A percentile compares a stretch with the other conserved stretches of the same genome.
Conservation (phyloP, 1,139 yeast genomes). For the Geotrichum histeridarum region DNA sequence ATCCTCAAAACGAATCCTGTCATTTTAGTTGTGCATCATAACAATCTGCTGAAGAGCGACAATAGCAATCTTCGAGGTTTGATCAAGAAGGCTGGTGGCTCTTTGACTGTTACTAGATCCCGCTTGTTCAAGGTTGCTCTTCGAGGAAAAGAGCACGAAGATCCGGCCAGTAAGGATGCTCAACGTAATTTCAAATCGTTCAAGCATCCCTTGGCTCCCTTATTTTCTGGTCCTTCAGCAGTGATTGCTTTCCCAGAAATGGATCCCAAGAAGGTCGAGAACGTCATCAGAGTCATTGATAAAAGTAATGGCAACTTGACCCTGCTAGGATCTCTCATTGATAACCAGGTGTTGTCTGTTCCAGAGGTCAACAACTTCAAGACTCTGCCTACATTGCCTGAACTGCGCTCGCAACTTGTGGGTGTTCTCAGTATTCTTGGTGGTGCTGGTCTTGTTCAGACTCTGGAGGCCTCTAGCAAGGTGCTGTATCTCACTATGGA, state of each 20-base stretch:
- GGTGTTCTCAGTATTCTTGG: conserved; percentile 80
- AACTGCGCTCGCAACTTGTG: conserved; percentile 73
- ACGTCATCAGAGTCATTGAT: conserved; percentile 57
- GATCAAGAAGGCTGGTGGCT: conserved; percentile 59
- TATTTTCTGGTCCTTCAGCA: conserved; percentile 82
- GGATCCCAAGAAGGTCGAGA: conserved; percentile 63
- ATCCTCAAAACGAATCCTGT: conserved; percentile 64
- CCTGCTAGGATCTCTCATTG: conserved; percentile 80
- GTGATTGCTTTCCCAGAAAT: conserved; percentile 63
- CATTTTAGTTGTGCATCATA: conserved; percentile 75
- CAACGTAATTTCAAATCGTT: conserved; percentile 17
- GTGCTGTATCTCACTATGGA: conserved; percentile 69
- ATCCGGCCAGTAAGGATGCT: conserved; percentile 69
- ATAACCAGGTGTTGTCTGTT: conserved; percentile 51
- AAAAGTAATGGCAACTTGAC: conserved; percentile 66
- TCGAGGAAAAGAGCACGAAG: conserved; percentile 59
- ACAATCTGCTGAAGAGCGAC: conserved; percentile 68
- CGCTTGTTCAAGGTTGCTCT: conserved; percentile 69
- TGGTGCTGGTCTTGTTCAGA: conserved; percentile 83
- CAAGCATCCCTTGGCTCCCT: conserved; percentile 60
- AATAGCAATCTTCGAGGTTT: conserved; percentile 58
- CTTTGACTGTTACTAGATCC: conserved; percentile 61
- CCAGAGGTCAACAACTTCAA: conserved; percentile 58
- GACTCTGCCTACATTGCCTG: conserved; percentile 63
- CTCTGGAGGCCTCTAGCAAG: conserved; percentile 65